Evolutionary conservation across 2,329 filamentous ascomycete genomes (phyloP).

Genomic region (Alternaria rosae): DNA sequence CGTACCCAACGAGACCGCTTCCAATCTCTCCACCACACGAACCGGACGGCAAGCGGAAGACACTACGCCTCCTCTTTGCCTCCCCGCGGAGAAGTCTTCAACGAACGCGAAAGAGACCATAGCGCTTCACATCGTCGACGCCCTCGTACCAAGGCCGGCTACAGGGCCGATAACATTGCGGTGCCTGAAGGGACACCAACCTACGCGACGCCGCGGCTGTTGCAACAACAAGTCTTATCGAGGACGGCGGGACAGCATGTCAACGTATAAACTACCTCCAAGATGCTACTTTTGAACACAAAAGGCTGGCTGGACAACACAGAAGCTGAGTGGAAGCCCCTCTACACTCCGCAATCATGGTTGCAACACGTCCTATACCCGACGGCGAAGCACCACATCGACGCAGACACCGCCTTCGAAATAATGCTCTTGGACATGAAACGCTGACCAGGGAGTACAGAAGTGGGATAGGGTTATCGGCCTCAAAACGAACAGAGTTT

Average conservation of each 20-base stretch:
- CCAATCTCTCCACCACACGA: background rate
- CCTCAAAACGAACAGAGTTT: background rate
- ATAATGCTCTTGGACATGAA: background rate
- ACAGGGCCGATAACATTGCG: background rate
- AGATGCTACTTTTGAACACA: background rate
- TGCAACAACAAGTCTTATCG: background rate
- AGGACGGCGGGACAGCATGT: background rate
- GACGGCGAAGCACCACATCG: background rate
- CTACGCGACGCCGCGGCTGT: background rate
- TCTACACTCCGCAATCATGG: background rate
- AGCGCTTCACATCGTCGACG: background rate
- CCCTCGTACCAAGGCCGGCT: background rate
- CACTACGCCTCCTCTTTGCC: background rate
- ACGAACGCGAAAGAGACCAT: background rate
- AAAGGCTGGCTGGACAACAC: background rate
- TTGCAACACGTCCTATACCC: background rate
- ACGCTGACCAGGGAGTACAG: background rate
- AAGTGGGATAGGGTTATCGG: background rate
- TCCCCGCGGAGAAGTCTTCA: background rate
- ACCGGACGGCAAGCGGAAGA: background rate
- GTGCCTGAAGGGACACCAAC: background rate
- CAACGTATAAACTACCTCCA: background rate
- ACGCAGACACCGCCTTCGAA: background rate
- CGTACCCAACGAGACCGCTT: background rate
- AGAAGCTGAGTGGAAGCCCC: background rate